These are phyloP conservation scores for Puccinia hordei DNA, from an alignment of 1,284 basidiomycete genomes.

Conservation along the genomic window DNA sequence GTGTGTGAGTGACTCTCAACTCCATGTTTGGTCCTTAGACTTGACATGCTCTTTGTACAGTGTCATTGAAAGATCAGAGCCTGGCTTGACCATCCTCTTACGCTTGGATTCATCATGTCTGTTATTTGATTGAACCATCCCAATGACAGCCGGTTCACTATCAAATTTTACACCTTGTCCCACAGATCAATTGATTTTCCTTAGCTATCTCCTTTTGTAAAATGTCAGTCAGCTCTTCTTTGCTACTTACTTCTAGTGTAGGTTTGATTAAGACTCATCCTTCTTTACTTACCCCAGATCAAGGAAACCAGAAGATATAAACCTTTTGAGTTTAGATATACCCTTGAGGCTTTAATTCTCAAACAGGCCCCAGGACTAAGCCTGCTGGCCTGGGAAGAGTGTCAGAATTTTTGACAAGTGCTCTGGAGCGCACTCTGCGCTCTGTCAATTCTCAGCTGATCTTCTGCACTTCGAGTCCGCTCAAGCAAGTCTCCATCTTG, in stretches of 20 bases:
- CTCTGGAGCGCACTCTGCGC: too few species aligned
- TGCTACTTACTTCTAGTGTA: too few species aligned
- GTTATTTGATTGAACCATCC: constrained; percentile 6
- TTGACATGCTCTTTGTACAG: background rate
- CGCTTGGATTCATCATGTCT: background rate
- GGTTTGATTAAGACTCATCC: too few species aligned
- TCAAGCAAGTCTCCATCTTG: too few species aligned
- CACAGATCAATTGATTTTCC: background rate
- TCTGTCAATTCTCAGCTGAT: too few species aligned
- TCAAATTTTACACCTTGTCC: background rate
- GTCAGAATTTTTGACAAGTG: too few species aligned
- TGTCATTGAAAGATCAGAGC: constrained; percentile 7
- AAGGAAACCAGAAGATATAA: background rate
- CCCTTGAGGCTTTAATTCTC: background rate
- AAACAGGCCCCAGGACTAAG: background rate
- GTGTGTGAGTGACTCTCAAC: background rate
- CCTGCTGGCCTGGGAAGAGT: background rate
- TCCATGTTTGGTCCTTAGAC: background rate
- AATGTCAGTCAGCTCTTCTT: constrained; percentile 25
- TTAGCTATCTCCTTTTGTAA: background rate
- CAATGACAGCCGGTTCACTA: background rate
- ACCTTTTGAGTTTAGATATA: background rate
- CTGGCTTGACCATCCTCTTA: background rate
- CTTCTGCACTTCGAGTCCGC: too few species aligned
- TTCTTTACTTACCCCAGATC: background rate